These are phyloP conservation scores for Thymus mandschuricus DNA, from an alignment of 257 asterid genomes.

Conservation along the genomic window DNA sequence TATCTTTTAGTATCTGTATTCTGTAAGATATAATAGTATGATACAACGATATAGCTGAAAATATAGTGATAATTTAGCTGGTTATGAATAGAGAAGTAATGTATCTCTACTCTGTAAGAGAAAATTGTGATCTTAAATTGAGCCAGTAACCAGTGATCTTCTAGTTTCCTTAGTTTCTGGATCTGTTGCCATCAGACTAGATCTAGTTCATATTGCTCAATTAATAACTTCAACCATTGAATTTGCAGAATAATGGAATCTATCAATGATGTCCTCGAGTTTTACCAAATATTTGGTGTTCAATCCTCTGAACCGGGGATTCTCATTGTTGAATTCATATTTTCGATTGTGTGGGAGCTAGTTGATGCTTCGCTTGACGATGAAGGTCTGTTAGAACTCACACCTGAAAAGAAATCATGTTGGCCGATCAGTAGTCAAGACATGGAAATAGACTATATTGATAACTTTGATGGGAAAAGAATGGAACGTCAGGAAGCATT, in stretches of 20 bases:
- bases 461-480: slow-evolving; percentile 60
- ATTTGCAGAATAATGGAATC: slow-evolving; percentile 94
- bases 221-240: slow-evolving; percentile 32
- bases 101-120: not conserved
- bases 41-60: not conserved
- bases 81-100: slow-evolving; percentile 11
- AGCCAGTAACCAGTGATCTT: slow-evolving; percentile 6
- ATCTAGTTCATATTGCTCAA: slow-evolving; percentile 14
- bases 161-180: slow-evolving; percentile 10
- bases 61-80: slow-evolving; percentile 17
- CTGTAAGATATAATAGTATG: not conserved
- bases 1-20: slow-evolving; percentile 14
- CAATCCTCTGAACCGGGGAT: slow-evolving; percentile 79
- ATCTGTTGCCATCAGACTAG: slow-evolving; percentile 11
- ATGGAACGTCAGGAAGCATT: slow-evolving; percentile 66
- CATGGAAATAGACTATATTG: slow-evolving; percentile 74
- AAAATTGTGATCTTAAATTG: slow-evolving; percentile 27
- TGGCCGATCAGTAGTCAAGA: slow-evolving; percentile 72
- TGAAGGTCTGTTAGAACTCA: slow-evolving; percentile 75
- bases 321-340: slow-evolving; percentile 65
- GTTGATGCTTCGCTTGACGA: slow-evolving; percentile 97
- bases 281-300: slow-evolving; percentile 63
- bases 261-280: slow-evolving; percentile 61
- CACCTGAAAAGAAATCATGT: slow-evolving; percentile 79
- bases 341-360: slow-evolving; percentile 80